A percentile compares a stretch with the other conserved stretches of the same genome.
phyloP scores from a whole-genome alignment of 2,329 filamentous ascomycete genomes.

The Colletotrichum sp. region DNA sequence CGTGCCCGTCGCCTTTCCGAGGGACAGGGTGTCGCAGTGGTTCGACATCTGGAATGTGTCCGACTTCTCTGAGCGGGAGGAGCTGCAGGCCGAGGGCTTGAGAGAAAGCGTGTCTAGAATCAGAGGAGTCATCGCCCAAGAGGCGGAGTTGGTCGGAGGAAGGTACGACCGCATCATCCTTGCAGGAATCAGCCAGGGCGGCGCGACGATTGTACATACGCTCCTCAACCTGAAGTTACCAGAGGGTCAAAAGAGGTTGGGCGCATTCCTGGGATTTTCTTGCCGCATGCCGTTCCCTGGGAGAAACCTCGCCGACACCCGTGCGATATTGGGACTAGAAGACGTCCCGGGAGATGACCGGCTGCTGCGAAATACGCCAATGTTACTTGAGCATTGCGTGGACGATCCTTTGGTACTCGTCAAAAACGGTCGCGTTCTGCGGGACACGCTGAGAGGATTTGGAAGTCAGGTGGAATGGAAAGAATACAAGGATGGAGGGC shows the following conservation, averaged over 20 bases:
- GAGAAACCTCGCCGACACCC: constrained; percentile 32
- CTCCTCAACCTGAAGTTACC: constrained; percentile 39
- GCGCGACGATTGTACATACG: constrained; percentile 41
- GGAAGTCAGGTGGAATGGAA: constrained; percentile 43
- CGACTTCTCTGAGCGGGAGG: constrained; percentile 44
- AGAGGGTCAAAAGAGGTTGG: constrained; percentile 21
- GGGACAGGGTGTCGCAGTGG: constrained; percentile 43
- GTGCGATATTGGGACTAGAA: constrained; percentile 34
- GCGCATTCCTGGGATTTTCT: constrained; percentile 43
- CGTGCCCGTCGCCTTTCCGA: constrained; percentile 26
- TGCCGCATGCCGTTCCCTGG: constrained; percentile 40
- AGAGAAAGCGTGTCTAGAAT: constrained; percentile 39
- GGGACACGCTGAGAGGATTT: constrained; percentile 38
- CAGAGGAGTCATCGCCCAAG: constrained; percentile 33
- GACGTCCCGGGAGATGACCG: constrained; percentile 27
- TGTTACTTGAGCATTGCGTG: constrained; percentile 49
- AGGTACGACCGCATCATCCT: constrained; percentile 44
- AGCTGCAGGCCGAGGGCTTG: constrained; percentile 46
- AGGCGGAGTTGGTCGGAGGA: constrained; percentile 40
- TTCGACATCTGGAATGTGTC: constrained; percentile 54
- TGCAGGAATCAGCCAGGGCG: constrained; percentile 52
- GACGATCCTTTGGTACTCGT: constrained; percentile 48
- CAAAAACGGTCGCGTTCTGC: constrained; percentile 37
- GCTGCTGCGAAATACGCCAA: constrained; percentile 45
- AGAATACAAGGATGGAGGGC: constrained; percentile 45